phyloP scores from a whole-genome alignment of 2,329 filamentous ascomycete genomes.

The Pseudopyricularia javanii region DNA sequence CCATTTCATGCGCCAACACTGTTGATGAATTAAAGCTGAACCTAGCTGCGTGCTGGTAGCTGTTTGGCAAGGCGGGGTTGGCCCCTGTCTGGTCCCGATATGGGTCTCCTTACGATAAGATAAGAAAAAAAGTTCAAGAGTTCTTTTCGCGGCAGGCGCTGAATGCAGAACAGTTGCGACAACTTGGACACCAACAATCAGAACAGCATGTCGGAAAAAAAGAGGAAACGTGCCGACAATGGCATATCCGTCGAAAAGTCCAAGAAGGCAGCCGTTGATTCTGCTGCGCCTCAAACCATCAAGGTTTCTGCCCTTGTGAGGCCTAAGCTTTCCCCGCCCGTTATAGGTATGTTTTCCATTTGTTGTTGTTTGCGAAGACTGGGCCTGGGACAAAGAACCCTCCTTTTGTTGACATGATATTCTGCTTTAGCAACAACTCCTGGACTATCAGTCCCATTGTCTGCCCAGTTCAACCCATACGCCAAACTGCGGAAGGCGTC shows the following conservation, averaged over 20 bases:
- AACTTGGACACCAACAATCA: neutral
- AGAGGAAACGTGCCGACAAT: slow-evolving; percentile 39
- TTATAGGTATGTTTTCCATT: slow-evolving; percentile 15
- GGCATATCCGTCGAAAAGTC: slow-evolving; percentile 25
- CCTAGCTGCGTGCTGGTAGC: too few species aligned
- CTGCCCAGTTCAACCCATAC: slow-evolving; percentile 35
- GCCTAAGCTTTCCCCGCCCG: slow-evolving; percentile 33
- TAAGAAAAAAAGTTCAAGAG: too few species aligned
- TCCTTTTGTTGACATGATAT: neutral
- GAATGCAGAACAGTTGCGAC: too few species aligned
- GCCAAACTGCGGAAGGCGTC: slow-evolving; percentile 26
- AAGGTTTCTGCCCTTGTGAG: slow-evolving; percentile 33
- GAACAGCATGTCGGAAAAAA: slow-evolving; percentile 20
- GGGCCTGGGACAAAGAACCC: neutral
- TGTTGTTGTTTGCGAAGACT: too few species aligned
- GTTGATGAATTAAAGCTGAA: too few species aligned
- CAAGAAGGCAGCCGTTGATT: slow-evolving; percentile 38
- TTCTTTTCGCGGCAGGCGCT: too few species aligned
- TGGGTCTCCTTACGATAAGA: too few species aligned
- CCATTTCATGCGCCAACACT: neutral
- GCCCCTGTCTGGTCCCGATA: too few species aligned
- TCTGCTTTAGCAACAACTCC: slow-evolving; percentile 25
- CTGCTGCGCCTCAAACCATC: slow-evolving; percentile 19
- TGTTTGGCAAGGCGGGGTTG: too few species aligned
- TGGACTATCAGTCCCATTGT: slow-evolving; percentile 22